A percentile compares a stretch with the other conserved stretches of the same genome.
These are phyloP conservation scores for Lactarius quietus DNA, from an alignment of 768 basidiomycete genomes.

Conservation along the genomic window DNA sequence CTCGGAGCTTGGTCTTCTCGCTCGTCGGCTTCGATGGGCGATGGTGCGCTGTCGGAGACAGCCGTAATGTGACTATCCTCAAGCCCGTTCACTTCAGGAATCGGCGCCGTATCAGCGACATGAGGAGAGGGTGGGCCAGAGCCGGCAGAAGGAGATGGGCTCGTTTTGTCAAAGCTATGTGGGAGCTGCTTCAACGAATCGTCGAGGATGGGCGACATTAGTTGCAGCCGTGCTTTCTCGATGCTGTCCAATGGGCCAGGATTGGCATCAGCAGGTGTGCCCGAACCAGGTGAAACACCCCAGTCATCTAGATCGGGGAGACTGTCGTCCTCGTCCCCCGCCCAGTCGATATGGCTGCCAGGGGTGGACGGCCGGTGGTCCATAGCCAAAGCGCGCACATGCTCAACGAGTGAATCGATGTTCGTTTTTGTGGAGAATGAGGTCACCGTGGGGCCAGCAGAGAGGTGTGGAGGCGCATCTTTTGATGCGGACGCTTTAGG, in stretches of 20 bases:
- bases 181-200: slow-evolving; percentile 27
- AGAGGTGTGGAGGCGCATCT: slow-evolving; percentile 59
- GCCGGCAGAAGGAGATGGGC: slow-evolving; percentile 14
- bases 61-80: background rate
- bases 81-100: background rate
- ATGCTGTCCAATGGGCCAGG: slow-evolving; percentile 23
- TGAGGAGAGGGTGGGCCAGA: slow-evolving; percentile 9
- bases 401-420: slow-evolving; percentile 76
- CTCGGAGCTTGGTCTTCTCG: background rate
- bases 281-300: slow-evolving; percentile 55
- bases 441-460: slow-evolving; percentile 33
- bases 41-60: background rate
- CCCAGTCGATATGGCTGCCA: slow-evolving; percentile 85
- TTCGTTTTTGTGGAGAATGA: slow-evolving; percentile 53
- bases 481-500: slow-evolving; percentile 36
- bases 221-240: slow-evolving; percentile 35
- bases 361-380: slow-evolving; percentile 63
- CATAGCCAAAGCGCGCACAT: slow-evolving; percentile 71
- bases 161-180: slow-evolving; percentile 22
- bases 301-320: slow-evolving; percentile 85
- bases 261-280: slow-evolving; percentile 15
- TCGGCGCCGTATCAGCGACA: background rate
- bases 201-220: slow-evolving; percentile 27
- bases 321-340: slow-evolving; percentile 77
- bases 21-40: background rate